Evolutionary conservation across 73 alveolate genomes (phyloP).

Genomic region (Paramecium biaurelia): DNA sequence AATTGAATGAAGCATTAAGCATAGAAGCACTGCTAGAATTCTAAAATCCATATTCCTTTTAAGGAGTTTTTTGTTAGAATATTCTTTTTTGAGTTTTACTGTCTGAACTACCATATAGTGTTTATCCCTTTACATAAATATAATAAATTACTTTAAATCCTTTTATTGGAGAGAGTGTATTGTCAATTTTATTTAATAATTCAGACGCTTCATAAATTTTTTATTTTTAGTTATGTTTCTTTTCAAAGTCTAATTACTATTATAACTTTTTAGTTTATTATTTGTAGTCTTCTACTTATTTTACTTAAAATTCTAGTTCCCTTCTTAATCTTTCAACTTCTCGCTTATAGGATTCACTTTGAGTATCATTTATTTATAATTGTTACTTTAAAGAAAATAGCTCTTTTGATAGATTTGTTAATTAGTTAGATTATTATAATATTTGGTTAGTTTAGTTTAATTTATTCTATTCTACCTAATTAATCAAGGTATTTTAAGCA

Average conservation of each 20-base stretch:
- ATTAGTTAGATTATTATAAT: background rate
- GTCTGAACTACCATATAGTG: background rate
- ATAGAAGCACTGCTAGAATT: background rate
- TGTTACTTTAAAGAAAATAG: background rate
- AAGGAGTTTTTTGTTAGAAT: background rate
- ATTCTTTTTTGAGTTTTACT: constrained; percentile 1
- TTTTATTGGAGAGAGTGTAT: background rate
- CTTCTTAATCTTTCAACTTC: constrained; percentile 8
- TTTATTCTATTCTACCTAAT: background rate
- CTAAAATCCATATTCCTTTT: background rate
- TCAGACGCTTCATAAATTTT: background rate
- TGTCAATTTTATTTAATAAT: background rate
- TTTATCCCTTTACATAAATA: background rate
- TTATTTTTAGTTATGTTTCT: background rate
- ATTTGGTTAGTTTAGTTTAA: background rate
- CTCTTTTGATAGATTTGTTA: background rate
- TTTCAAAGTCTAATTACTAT: background rate
- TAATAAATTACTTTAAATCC: background rate
- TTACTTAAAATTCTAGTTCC: background rate
- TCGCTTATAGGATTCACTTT: background rate
- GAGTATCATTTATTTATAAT: background rate
- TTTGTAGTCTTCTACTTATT: background rate
- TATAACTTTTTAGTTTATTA: background rate
- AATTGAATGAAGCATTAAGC: background rate
- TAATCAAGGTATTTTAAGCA: background rate